Base-by-base conservation (phyloP, 306 rosid species). In the Ceratonia siliqua region DNA sequence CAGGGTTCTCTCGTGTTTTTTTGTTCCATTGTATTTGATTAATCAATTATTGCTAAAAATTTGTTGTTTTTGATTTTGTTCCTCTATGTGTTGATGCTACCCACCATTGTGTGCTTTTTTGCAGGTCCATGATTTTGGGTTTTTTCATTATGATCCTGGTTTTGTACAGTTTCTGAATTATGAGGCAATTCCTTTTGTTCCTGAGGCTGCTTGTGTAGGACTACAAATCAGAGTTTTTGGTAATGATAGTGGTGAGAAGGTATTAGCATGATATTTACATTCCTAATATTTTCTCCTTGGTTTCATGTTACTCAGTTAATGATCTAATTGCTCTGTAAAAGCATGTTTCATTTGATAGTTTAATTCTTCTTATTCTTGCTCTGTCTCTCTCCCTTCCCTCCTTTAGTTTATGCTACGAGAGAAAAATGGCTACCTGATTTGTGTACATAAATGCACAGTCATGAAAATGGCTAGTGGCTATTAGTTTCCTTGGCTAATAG, bases 171-270 rank as follows among this genome's bases (percentile, higher is more conserved):
- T 87, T 84, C 82, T 87, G 39, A 74, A 57, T 70, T 93, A 93
- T 17, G 98, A 93, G 52, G 93, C 90, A 88, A 89, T 93, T 83
- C 92, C 95, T 57, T 91, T 93, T 70, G 77, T 90, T 43, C 96
- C 96, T 5, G 98, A 90, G 75, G 90, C 76, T 82, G 96, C 98
- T 59, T 86, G 85, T 65, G 95, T 93, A 82, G 98, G 98, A 62
- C 88, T 93, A 61, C 95, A 93, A 83, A 93, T 93, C 66, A 87
- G 98, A 78, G 96, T 93, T 73, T 93, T 93, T 65, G 96, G 98
- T 52, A 93, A 93, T 78, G 98, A 93, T 73, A 90, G 98, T 78
- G 96, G 96, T 27, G 98, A 93, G 82, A 90, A 93, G 98, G 98
- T 93, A 90, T 63, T 54, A 20, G 45, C 74, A 54, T 62, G 14